A percentile compares a stretch with the other conserved stretches of the same genome.
phyloP scores from a whole-genome alignment of 108 stramenopile species.

The Nitzschia palea region DNA sequence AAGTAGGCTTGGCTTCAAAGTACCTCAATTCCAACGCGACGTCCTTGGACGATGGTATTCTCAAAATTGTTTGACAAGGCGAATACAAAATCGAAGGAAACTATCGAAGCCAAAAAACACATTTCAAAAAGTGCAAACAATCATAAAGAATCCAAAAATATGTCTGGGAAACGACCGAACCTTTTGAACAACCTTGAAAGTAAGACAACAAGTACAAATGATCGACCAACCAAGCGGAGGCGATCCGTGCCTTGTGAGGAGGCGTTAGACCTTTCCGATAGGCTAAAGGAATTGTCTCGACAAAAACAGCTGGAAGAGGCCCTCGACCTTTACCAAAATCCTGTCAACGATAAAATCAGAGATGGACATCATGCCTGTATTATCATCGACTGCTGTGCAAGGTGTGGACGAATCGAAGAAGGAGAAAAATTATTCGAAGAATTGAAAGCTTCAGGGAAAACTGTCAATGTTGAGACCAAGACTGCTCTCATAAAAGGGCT shows the following conservation, averaged over 20 bases:
- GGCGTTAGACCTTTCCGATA: slow-evolving; percentile 59
- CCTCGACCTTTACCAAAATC: slow-evolving; percentile 51
- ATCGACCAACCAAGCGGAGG: background rate
- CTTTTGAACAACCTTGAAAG: no score
- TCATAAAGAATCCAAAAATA: no score
- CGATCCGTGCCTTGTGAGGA: slow-evolving; percentile 36
- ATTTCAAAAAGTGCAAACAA: no score
- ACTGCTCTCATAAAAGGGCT: slow-evolving; percentile 80
- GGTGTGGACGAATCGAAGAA: slow-evolving; percentile 72
- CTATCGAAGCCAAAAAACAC: no score
- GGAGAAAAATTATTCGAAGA: slow-evolving; percentile 37
- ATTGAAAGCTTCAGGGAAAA: slow-evolving; percentile 6
- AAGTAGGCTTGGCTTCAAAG: no score
- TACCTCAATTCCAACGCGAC: no score
- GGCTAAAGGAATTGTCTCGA: slow-evolving; percentile 62
- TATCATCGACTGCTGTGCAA: slow-evolving; percentile 75
- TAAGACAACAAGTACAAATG: no score
- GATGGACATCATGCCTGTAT: slow-evolving; percentile 84
- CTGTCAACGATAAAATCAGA: slow-evolving; percentile 46
- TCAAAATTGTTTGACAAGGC: no score
- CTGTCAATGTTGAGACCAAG: slow-evolving; percentile 57
- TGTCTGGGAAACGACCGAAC: no score
- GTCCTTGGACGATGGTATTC: no score
- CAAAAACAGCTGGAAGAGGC: slow-evolving; percentile 72
- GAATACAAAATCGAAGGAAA: no score